Evolutionary conservation across 192 early-diverging fungal genomes (phyloP), one percentile per base, ranked within the genome.

Genomic region (Podila epigama): DNA sequence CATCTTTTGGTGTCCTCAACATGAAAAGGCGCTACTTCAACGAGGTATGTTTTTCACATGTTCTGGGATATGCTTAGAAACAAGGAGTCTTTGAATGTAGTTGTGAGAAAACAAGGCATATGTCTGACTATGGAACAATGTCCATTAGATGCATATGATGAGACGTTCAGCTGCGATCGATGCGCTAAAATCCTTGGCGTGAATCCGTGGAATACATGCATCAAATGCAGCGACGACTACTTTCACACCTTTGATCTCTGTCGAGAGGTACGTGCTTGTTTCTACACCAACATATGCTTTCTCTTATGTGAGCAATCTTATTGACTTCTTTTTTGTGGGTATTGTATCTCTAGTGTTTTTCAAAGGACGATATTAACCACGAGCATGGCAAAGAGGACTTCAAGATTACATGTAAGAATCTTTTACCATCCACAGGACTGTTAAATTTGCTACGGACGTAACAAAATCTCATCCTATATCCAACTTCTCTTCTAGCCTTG

Each of bases 1-100:
- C 42, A 89, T 94, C 25, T 97, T 95, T 77, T 97, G 93, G 92
- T 97, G 96, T 63, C 87, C 91, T 4, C 83, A 81, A 31, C 96
- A 97, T 63, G 90, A 93, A 60, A 63, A 75, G 4, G 64, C 79
- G 33, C 71, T 87, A 5, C 56, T 83, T 22, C 68, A 84, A 58
- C 80, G 79, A 72, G 88, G 89, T 87, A 83, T 18, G 20, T 62
- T n/a, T 37, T 1, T 33, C n/a, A n/a, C n/a, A n/a, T n/a, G 44
- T 9, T 25, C 44, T 20, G 2, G 44, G 7, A 48, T 48, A 2
- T 4, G 1, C 3, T 22, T 81, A 31, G 20, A 13, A 2, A 20
- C 9, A 13, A 9, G 69, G 20, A 40, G 35, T 48, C 29, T 31
- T 29, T 15, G 25, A 9, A 55, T 12, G 42, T 51, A 50, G 29